A percentile compares a stretch with the other conserved stretches of the same genome.
These are phyloP conservation scores for Ceratobasidium sp. DNA, from an alignment of 1,284 basidiomycete genomes.

Conservation along the genomic window DNA sequence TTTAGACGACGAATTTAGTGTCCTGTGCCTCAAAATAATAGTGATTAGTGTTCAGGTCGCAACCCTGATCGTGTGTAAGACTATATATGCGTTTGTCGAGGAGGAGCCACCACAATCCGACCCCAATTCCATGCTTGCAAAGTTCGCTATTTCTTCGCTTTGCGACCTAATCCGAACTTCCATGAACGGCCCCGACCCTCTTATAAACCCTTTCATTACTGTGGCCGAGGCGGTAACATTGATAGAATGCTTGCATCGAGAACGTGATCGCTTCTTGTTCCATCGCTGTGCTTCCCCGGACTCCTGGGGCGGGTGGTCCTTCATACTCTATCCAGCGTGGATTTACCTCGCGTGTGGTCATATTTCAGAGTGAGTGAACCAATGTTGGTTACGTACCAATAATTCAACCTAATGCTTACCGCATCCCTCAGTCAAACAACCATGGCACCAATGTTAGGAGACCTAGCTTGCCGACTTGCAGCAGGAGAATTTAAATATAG, in stretches of 20 bases:
- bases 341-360: not conserved
- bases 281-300: not conserved
- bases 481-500: not conserved
- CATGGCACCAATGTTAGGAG: not conserved
- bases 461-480: not conserved
- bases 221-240: not conserved
- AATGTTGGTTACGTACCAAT: not conserved
- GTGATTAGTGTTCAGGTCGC: not conserved
- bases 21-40: not conserved
- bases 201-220: not conserved
- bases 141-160: not conserved
- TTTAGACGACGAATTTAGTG: conserved; percentile 1
- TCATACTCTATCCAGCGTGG: not conserved
- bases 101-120: not conserved
- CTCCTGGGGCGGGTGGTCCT: not conserved
- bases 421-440: not conserved
- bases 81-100: not conserved
- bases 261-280: not conserved
- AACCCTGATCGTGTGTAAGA: not conserved
- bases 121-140: not conserved
- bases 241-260: not conserved
- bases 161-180: not conserved
- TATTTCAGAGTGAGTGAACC: not conserved
- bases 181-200: not conserved
- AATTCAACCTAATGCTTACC: not conserved